Conservation (phyloP, 768 basidiomycete species). For the Calocera viscosa region DNA sequence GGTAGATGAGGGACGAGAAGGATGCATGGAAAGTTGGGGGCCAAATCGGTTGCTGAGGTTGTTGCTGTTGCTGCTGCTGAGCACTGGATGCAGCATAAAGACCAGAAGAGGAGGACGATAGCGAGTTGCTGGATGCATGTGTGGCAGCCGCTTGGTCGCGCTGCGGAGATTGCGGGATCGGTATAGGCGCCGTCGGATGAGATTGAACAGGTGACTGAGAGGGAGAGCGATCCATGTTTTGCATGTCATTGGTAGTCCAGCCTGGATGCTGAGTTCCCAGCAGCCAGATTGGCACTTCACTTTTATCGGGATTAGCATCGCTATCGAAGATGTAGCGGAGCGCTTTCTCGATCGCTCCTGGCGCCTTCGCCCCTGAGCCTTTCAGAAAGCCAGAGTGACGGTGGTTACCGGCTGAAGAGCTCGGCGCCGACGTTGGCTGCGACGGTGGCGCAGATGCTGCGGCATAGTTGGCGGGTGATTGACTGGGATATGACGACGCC, state of each 20-base stretch:
- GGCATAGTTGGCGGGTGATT: not conserved
- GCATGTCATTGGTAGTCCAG: constrained; percentile 38
- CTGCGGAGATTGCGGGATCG: constrained; percentile 17
- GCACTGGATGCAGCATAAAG: constrained; percentile 37
- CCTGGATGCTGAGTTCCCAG: constrained; percentile 73
- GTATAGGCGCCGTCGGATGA: constrained; percentile 6
- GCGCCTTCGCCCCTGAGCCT: not conserved
- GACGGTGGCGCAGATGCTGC: not conserved
- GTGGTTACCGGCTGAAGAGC: not conserved
- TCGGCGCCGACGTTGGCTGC: not conserved
- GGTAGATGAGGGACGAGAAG: constrained; percentile 78
- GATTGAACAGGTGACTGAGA: constrained; percentile 16
- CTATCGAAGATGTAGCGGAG: constrained; percentile 83
- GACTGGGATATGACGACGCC: not conserved
- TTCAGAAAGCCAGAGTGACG: constrained; percentile 3
- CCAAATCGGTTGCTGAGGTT: constrained; percentile 41
- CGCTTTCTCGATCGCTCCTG: constrained; percentile 48
- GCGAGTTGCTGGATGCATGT: constrained; percentile 33
- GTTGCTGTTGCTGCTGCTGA: constrained; percentile 35
- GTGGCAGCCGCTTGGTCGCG: constrained; percentile 14
- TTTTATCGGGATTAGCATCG: constrained; percentile 76
- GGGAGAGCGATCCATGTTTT: constrained; percentile 17
- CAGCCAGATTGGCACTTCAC: constrained; percentile 75
- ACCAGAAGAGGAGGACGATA: constrained; percentile 28
- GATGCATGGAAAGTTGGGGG: constrained; percentile 76